Percentiles rank a stretch among this genome's conserved stretches.
phyloP scores from a whole-genome alignment of 305 asterid species.

The Withania somnifera region DNA sequence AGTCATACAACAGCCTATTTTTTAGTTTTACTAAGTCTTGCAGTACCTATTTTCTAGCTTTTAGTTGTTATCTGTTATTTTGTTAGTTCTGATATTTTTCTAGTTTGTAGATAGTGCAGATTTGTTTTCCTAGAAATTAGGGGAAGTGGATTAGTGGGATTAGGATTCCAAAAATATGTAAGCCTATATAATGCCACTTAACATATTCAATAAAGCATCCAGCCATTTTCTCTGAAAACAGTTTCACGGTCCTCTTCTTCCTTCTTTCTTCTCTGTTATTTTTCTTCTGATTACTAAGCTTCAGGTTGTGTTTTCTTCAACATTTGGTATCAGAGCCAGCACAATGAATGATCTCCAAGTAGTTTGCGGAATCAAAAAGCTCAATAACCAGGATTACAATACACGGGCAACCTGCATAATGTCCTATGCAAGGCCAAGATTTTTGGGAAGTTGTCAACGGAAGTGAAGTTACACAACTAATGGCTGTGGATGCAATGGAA shows the following conservation, averaged over 20 bases:
- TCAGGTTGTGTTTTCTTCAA: neutral
- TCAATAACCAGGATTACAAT: too few relatives aligned
- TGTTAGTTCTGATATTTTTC: neutral
- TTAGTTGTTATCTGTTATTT: neutral
- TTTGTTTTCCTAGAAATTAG: neutral
- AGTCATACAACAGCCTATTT: neutral
- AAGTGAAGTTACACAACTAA: too few relatives aligned
- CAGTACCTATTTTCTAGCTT: neutral
- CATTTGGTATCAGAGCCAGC: too few relatives aligned
- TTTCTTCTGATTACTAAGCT: neutral
- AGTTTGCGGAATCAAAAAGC: too few relatives aligned
- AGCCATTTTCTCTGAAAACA: neutral
- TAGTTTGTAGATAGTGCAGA: neutral
- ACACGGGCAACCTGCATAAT: too few relatives aligned
- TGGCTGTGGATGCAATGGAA: too few relatives aligned
- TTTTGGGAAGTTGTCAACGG: too few relatives aligned
- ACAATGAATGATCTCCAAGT: too few relatives aligned
- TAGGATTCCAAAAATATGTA: neutral
- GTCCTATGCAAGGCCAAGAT: too few relatives aligned
- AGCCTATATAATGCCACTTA: neutral
- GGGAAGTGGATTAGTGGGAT: neutral
- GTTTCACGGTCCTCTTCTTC: neutral
- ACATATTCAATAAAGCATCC: neutral
- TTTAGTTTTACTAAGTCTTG: neutral
- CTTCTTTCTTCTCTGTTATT: neutral